These are phyloP conservation scores for Wickerhamomyces bisporus DNA, from an alignment of 805 yeast species.

Conservation along the genomic window DNA sequence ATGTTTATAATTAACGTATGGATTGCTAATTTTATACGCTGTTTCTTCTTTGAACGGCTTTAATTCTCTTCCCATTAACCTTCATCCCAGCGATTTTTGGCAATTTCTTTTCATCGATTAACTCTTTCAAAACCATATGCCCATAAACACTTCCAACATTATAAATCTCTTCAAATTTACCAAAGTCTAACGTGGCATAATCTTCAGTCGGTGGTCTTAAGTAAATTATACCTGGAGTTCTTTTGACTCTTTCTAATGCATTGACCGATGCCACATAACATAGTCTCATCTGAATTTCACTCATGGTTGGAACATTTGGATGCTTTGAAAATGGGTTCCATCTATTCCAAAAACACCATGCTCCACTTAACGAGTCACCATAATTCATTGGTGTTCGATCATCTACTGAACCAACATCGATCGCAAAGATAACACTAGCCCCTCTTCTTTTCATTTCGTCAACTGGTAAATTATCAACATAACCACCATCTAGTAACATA, in stretches of 20 bases:
- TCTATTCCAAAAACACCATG: constrained; percentile 83
- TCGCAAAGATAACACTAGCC: constrained; percentile 81
- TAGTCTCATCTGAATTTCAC: constrained; percentile 87
- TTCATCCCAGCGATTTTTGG: constrained; percentile 57
- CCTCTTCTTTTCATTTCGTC: constrained; percentile 88
- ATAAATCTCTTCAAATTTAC: constrained; percentile 85
- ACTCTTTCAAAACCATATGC: constrained; percentile 44
- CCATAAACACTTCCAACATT: constrained; percentile 78
- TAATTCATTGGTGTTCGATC: constrained; percentile 85
- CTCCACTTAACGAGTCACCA: constrained; percentile 90
- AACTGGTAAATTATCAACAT: constrained; percentile 90
- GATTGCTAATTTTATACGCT: no score
- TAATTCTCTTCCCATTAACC: constrained; percentile 26
- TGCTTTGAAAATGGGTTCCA: constrained; percentile 86
- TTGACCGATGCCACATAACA: constrained; percentile 95
- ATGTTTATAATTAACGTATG: no score
- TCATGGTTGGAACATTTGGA: constrained; percentile 89
- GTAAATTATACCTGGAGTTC: constrained; percentile 78
- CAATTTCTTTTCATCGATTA: constrained; percentile 48
- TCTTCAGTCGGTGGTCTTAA: constrained; percentile 91
- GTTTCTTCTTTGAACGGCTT: constrained; percentile 50
- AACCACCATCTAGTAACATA: constrained; percentile 95
- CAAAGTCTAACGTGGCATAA: constrained; percentile 89
- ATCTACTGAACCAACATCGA: constrained; percentile 94
- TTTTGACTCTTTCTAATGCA: constrained; percentile 84